Base-by-base conservation (phyloP, 257 asterid genomes). In the Petunia secreta region DNA sequence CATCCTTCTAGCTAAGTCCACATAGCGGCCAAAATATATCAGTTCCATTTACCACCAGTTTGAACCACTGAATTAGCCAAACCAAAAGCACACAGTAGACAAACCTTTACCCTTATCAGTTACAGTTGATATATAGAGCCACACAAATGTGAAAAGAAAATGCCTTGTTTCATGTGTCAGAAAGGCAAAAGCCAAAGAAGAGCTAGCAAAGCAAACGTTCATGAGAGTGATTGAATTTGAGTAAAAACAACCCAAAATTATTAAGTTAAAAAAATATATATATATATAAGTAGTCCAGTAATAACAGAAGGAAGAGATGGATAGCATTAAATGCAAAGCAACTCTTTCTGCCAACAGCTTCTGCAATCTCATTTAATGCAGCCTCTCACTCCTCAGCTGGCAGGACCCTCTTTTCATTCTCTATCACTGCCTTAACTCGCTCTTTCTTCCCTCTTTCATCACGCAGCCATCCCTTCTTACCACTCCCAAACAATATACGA, bases 291-390 rank as follows among this genome's bases (percentile, higher is more conserved):
- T 67, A 68, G 1, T 40, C 2, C 1, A 14, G 38, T 14, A 39
- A n/a, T 73, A 11, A 41, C 59, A 11, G 16, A 67, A 63, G 36
- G 6, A 55, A 2, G 40, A 59, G 57, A 39, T 15, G 48, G n/a
- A 36, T 0, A 38, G 77, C 82, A 64, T 79, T 79, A 52, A 79
- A 79, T 79, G 82, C 82, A 64, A 64, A 76, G 77, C 55, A 58
- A 79, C 76, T 55, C 62, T 79, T 79, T 48, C 46, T 52, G 50
- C 82, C 64, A 79, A 79, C 82, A 64, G 76, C 36, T 63, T 79
- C 82, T 79, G 82, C 38, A 48, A 6, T 8, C 36, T 37, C 82
- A 79, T 64, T 79, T 50, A 79, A 79, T 79, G 82, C 82, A 48
- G n/a, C 4, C 75, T 4, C 13, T 8, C 55, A 11, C 10, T 3